Percentiles rank a stretch among this genome's conserved stretches.
Conservation (phyloP, 305 asterid species). For the Fraxinus floribunda region DNA sequence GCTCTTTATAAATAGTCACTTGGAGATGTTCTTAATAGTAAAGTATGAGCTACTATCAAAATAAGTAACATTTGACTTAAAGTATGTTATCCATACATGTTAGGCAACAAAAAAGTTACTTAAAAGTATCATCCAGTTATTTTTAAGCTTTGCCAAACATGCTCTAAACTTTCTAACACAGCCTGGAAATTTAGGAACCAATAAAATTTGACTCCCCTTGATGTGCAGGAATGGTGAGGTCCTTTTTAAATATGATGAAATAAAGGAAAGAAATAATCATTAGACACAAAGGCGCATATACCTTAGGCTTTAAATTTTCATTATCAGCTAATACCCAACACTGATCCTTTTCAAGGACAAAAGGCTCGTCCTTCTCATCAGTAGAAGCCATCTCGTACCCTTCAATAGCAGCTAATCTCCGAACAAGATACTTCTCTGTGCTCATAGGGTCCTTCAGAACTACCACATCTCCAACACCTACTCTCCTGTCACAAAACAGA, state of each 20-base stretch:
- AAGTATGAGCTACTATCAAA: neutral
- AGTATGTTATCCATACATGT: neutral
- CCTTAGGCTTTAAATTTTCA: constrained; percentile 65
- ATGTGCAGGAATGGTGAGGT: neutral
- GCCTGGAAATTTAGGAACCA: neutral
- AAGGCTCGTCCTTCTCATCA: constrained; percentile 65
- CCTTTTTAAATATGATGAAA: neutral
- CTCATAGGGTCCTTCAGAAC: constrained; percentile 68
- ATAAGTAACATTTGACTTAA: neutral
- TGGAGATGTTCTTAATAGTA: neutral
- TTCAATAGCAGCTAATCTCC: constrained; percentile 82
- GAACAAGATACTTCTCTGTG: constrained; percentile 51
- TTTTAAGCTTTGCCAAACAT: neutral
- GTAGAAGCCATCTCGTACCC: constrained; percentile 82
- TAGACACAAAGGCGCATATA: constrained; percentile 22
- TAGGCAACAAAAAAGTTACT: neutral
- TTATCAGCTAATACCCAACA: constrained; percentile 94
- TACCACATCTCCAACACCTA: constrained; percentile 75
- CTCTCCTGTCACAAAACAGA: constrained; percentile 45
- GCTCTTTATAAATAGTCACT: neutral
- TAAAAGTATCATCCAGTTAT: neutral
- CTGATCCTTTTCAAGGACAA: constrained; percentile 69
- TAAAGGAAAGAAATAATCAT: neutral
- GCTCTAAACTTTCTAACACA: neutral
- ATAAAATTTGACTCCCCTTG: neutral